Evolutionary conservation across 169 alveolate genomes (phyloP), one percentile per base, ranked within the genome.

Genomic region (Eimeria acervulina): DNA sequence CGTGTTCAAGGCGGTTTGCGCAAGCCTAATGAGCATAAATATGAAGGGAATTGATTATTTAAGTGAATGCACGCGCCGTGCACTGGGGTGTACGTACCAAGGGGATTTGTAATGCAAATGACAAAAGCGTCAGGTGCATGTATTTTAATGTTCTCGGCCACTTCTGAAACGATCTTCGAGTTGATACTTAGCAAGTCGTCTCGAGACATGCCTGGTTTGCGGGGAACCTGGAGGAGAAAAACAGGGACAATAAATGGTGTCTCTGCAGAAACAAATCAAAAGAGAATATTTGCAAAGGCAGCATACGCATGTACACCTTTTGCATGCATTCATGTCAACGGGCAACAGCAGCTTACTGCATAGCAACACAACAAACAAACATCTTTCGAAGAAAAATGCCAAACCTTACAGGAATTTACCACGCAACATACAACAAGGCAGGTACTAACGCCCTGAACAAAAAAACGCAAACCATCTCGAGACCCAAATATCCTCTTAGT

Each of bases 181-280:
- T 97, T 97, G 47, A 96, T 95, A 66, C 96, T 80, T 47, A 97
- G 95, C 52, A 97, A 94, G 95, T 97, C 99, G 74, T 97, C 98
- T 33, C 99, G 95, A 19, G 97, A 96, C 98, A 97, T 97, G 68
- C 98, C 98, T 23, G 98, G 98, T 72, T 98, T 97, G 87, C 98
- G 97, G 23, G 98, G 98, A 1, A 97, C 96, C 95, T 98, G 97
- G 23, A 97, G 93, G 21, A 96, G 95, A 28, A 1, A 6, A 21
- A 7, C 13, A 72, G 21, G 33, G 23, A 47, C 19, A 13, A 33
- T 6, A 3, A 17, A 85, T 0, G 5, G 68, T 38, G 63, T 87
- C 1, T 17, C 63, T 42, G 3, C 70, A n/a, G 2, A 59, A 28
- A 66, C 40, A 44, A 15, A 40, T 0, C 3, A 6, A 33, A n/a